Evolutionary conservation across 176 grass and related monocot genomes (phyloP).

Genomic region (Panicum miliaceum): DNA sequence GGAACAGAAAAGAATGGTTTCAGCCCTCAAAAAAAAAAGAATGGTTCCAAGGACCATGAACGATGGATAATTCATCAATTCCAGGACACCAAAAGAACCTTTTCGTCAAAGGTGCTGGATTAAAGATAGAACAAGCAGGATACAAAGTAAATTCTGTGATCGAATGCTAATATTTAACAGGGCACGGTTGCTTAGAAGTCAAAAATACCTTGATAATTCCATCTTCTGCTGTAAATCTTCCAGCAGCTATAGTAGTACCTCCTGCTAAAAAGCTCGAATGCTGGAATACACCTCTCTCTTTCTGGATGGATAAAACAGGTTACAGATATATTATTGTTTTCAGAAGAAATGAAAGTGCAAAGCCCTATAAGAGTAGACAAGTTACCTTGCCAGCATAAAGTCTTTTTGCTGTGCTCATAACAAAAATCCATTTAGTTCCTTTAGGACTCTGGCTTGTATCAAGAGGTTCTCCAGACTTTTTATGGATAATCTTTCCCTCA

Average conservation of each 20-base stretch:
- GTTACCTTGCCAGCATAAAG: constrained; percentile 88
- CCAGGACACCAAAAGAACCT: neutral
- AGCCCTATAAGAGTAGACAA: constrained; percentile 28
- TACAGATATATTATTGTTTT: constrained; percentile 3
- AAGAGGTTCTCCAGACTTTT: constrained; percentile 62
- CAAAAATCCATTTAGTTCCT: constrained; percentile 93
- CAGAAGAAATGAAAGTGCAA: constrained; percentile 4
- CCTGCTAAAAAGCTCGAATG: constrained; percentile 97
- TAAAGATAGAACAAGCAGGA: neutral
- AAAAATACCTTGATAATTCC: constrained; percentile 74
- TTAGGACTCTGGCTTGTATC: constrained; percentile 66
- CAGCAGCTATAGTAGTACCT: constrained; percentile 87
- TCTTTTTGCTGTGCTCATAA: constrained; percentile 75
- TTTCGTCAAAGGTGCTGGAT: neutral
- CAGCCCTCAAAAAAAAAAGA: too few relatives aligned
- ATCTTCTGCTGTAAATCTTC: constrained; percentile 72
- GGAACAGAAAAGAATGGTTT: constrained; percentile 6
- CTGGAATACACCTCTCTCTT: constrained; percentile 90
- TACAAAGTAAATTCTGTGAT: constrained; percentile 4
- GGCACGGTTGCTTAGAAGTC: neutral
- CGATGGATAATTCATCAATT: neutral
- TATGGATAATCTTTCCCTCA: constrained; percentile 66
- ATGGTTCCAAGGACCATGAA: neutral
- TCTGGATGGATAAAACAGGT: constrained; percentile 47
- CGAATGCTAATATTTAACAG: neutral